Base-by-base conservation (phyloP, 352 stramenopile genomes). In the Phytophthora europaea region DNA sequence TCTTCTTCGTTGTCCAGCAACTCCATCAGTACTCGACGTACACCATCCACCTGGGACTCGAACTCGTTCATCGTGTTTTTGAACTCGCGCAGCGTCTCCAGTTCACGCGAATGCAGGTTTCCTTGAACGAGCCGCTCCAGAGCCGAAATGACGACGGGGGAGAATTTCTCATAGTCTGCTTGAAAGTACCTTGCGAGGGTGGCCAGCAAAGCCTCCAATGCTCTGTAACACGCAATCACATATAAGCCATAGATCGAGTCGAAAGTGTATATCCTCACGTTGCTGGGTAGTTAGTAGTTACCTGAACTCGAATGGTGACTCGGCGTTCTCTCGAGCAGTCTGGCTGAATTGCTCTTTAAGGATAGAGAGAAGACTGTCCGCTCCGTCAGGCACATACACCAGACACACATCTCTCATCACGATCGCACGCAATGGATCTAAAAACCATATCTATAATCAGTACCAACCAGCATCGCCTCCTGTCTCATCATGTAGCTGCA, bases 41-140 rank as follows among this genome's bases (percentile, higher is more conserved):
- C 67, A 57, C 81, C 74, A 54, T 89, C 77, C 6, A 93, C 86
- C 34, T 93, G 86, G 4, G 81, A 84, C 61, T 93, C 84, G 54
- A 92, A 92, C 59, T 90, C 84, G 64, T 90, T 82, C 65, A 92
- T 91, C 0, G 77, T 82, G 56, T 90, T 93, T 73, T 93, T 93
- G 55, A 92, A 85, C 53, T 80, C 70, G 0, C 84, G 85, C 20
- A 93, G 76, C 26, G 77, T 89, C 71, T 93, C 86, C 10, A 93
- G 67, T 50, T 93, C 79, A 2, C 72, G 73, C 40, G 82, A 75
- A 20, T 80, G 72, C 9, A 91, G 83, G 33, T 79, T 80, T 20
- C 74, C 82, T 62, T 80, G 69, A 18, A 84, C 83, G 1, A 93
- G 73, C 9, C 70, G 77, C 55, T 93, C 86, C 23, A 93, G 66